phyloP scores from a whole-genome alignment of 1,284 basidiomycete genomes.

The Baeospora myosura region DNA sequence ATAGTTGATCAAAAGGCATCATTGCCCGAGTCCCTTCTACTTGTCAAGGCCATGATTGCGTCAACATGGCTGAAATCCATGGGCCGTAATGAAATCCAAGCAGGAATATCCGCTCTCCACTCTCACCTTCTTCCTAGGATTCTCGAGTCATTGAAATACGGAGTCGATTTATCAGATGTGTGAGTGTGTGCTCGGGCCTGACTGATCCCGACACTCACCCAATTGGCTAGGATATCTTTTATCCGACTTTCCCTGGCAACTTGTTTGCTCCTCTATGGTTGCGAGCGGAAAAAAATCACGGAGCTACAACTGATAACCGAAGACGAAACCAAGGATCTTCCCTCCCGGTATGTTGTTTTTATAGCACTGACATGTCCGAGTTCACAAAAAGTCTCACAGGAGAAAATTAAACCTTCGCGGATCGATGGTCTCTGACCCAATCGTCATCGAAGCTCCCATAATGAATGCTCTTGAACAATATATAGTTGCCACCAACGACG shows the following conservation, averaged over 20 bases:
- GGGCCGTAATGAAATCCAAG: slow-evolving; percentile 51
- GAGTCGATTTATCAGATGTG: slow-evolving; percentile 24
- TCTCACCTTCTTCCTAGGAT: slow-evolving; percentile 32
- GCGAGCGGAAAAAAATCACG: slow-evolving; percentile 41
- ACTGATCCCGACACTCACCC: no score
- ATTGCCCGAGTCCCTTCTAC: slow-evolving; percentile 36
- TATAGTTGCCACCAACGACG: slow-evolving; percentile 39
- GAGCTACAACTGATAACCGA: slow-evolving; percentile 36
- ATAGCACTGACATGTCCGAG: slow-evolving; percentile 2
- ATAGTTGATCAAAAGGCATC: slow-evolving; percentile 32
- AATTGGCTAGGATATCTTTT: slow-evolving; percentile 35
- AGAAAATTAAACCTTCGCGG: slow-evolving; percentile 38
- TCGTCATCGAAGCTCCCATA: slow-evolving; percentile 48
- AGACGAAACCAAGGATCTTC: slow-evolving; percentile 41
- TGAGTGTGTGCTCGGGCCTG: slow-evolving; percentile 18
- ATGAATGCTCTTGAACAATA: slow-evolving; percentile 48
- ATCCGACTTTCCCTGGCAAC: slow-evolving; percentile 50
- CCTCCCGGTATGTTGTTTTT: slow-evolving; percentile 39
- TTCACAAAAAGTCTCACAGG: slow-evolving; percentile 26
- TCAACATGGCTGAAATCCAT: slow-evolving; percentile 49
- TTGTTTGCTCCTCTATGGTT: slow-evolving; percentile 59
- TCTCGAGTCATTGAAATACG: slow-evolving; percentile 26
- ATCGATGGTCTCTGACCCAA: slow-evolving; percentile 41
- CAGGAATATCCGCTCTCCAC: slow-evolving; percentile 42
- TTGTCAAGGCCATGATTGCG: slow-evolving; percentile 43